Evolutionary conservation across 305 asterid species (phyloP).

Genomic region (Solanum hybrid): DNA sequence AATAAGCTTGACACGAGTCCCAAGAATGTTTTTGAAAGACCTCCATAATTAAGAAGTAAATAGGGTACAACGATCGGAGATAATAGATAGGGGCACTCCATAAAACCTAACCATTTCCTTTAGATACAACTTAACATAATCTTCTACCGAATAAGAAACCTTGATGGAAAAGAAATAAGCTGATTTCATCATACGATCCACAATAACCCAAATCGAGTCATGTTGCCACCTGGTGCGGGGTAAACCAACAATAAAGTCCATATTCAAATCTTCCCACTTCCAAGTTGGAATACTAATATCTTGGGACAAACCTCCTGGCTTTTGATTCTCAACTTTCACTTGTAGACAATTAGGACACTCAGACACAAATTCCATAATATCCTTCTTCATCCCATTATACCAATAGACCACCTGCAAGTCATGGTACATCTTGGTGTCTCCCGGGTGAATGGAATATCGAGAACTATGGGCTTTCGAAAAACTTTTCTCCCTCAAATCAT

Average conservation of each 20-base stretch:
- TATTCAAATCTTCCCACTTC: not conserved
- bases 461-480: not conserved
- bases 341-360: not conserved
- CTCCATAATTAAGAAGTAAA: not conserved
- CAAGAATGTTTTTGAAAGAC: not conserved
- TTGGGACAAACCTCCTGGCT: not conserved
- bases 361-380: not conserved
- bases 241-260: not conserved
- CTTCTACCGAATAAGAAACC: not conserved
- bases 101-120: no score
- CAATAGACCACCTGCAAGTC: not conserved
- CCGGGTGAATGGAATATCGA: no score
- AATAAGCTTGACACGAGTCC: not conserved
- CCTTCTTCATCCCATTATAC: not conserved
- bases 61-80: not conserved
- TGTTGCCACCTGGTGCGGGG: not conserved
- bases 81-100: not conserved
- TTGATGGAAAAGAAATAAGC: not conserved
- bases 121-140: no score
- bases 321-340: no score
- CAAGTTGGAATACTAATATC: not conserved
- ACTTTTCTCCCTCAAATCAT: no score
- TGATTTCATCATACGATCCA: not conserved
- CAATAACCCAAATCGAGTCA: not conserved
- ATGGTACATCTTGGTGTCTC: not conserved